Evolutionary conservation across 345 rosid genomes (phyloP).

Genomic region (Eutrema heterophyllum): DNA sequence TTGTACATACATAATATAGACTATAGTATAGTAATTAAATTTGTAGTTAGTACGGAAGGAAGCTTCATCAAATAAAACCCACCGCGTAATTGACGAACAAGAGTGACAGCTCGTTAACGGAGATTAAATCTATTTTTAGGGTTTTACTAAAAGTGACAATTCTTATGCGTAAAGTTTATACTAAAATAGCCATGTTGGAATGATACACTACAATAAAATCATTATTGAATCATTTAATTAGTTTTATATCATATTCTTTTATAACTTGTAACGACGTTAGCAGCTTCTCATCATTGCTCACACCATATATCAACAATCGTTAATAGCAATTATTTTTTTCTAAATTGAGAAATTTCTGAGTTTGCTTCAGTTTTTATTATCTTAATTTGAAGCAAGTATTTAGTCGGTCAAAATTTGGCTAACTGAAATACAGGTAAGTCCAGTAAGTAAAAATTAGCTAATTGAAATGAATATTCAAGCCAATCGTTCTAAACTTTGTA

Average conservation of each 20-base stretch:
- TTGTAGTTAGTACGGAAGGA: background rate
- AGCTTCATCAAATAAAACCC: background rate
- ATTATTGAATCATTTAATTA: background rate
- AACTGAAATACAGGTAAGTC: background rate
- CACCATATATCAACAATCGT: background rate
- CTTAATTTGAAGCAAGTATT: background rate
- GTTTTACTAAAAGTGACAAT: background rate
- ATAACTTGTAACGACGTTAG: background rate
- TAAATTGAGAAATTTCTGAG: background rate
- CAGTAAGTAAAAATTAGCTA: background rate
- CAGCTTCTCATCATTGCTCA: conserved; percentile 11
- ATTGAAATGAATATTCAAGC: background rate
- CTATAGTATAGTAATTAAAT: background rate
- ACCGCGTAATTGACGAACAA: background rate
- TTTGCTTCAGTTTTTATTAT: background rate
- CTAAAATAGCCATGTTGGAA: background rate
- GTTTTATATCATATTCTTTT: background rate
- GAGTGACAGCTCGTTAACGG: background rate
- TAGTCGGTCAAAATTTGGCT: background rate
- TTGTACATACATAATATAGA: background rate
- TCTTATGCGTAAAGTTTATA: background rate
- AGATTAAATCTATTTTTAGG: background rate
- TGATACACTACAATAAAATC: background rate
- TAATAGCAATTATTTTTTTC: background rate
- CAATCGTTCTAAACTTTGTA: background rate